Base-by-base conservation (phyloP, 1,284 basidiomycete genomes). In the Ganoderma sp. region DNA sequence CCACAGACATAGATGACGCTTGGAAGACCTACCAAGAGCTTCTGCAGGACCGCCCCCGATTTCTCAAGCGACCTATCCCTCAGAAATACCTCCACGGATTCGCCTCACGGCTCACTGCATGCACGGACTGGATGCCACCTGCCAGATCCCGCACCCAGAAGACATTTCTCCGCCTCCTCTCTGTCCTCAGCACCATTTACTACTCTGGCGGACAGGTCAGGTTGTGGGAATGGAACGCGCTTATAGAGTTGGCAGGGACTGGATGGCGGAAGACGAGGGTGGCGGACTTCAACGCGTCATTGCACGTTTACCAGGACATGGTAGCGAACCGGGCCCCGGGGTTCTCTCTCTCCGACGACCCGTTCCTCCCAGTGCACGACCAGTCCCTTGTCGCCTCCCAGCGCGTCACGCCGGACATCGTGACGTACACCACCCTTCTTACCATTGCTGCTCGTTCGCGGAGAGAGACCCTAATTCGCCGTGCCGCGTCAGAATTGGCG, bases 151-250 rank as follows among this genome's bases (percentile, higher is more conserved):
- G 85, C 70, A 90, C 88, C 3, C 87, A 88, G 58, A 77, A 78
- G 3, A 78, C 85, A 60, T 91, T 90, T 76, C 82, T 89, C 10
- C 87, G 86, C 19, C 82, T 93, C 1, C 81, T 92, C 39, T 85
- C 89, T 32, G 85, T 92, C 17, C 74, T 93, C 68, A 84, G 84
- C 54, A 83, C 82, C 42, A 79, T 93, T 52, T 85, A 84, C 67
- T 79, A 79, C 34, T 79, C 80, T 15, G 88, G 86, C 8, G 89
- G 87, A 37, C 79, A 69, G 14, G 77, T 92, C 45, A 81, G 84
- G 69, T 73, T 81, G 17, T 87, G 87, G 83, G 87, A 93, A 77
- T 93, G 92, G 90, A 94, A 93, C 75, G 81, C 86, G 8, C 82
- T 94, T 56, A 86, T 93, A 69, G 84, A 91, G 73, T 83, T 82